These are phyloP conservation scores for Wakefieldia striispora DNA, from an alignment of 768 basidiomycete genomes.

Conservation along the genomic window DNA sequence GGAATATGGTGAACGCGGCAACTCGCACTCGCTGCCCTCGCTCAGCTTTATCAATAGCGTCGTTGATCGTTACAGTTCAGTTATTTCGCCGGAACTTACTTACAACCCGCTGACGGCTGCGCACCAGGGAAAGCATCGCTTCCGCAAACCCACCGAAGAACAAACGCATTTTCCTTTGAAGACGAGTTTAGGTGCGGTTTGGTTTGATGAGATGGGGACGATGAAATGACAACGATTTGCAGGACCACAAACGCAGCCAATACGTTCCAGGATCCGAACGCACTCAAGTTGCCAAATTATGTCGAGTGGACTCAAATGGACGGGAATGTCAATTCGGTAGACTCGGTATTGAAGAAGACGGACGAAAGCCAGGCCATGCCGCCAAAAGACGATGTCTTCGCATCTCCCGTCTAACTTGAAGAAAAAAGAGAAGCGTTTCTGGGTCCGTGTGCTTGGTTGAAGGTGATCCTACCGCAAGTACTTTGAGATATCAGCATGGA, in stretches of 20 bases:
- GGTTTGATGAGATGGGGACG: background rate
- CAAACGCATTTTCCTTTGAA: conserved; percentile 14
- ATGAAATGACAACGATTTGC: background rate
- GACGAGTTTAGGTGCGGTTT: conserved; percentile 17
- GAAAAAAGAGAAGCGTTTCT: background rate
- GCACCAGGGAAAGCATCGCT: conserved; percentile 14
- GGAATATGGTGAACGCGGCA: conserved; percentile 43
- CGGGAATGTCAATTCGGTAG: conserved; percentile 3
- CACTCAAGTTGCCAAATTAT: conserved; percentile 17
- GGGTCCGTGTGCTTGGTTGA: no score
- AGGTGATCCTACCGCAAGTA: background rate
- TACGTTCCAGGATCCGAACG: conserved; percentile 5
- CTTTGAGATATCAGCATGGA: background rate
- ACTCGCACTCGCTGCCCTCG: conserved; percentile 15
- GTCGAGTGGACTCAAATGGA: conserved; percentile 10
- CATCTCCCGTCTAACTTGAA: conserved; percentile 14
- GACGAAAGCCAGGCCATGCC: conserved; percentile 1
- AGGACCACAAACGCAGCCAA: conserved; percentile 1
- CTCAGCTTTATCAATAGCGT: conserved; percentile 22
- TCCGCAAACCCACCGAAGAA: conserved; percentile 5
- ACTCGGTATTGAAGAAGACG: conserved; percentile 4
- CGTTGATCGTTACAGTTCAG: conserved; percentile 18
- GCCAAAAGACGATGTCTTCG: background rate
- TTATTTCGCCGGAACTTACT: background rate
- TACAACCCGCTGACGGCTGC: conserved; percentile 1